Percentiles rank a stretch among this genome's conserved stretches.
Evolutionary conservation across 306 rosid species (phyloP).

Genomic region (Senna tora): DNA sequence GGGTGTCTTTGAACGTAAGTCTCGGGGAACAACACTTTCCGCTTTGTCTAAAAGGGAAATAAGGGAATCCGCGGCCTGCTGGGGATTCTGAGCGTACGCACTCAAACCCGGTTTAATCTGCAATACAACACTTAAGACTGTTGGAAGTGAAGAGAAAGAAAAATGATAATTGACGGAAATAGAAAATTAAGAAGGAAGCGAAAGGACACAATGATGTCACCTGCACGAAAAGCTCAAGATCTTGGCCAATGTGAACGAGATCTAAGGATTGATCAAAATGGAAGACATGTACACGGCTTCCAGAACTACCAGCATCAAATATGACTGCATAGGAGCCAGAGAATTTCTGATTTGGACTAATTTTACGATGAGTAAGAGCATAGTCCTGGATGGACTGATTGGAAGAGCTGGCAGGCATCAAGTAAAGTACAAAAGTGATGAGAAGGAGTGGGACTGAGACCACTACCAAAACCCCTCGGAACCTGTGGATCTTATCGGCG

Average conservation of each 20-base stretch:
- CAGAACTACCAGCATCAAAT: conserved; percentile 95
- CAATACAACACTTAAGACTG: conserved; percentile 14
- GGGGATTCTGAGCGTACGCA: conserved; percentile 68
- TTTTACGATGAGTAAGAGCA: conserved; percentile 59
- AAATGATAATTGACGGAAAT: not conserved
- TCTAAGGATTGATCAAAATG: conserved; percentile 61
- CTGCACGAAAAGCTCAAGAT: conserved; percentile 78
- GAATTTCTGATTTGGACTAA: conserved; percentile 42
- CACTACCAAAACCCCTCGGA: conserved; percentile 65
- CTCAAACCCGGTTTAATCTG: conserved; percentile 78
- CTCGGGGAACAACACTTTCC: conserved; percentile 67
- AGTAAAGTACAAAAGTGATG: conserved; percentile 58
- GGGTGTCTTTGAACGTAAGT: conserved; percentile 66
- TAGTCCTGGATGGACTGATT: conserved; percentile 42
- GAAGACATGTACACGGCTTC: conserved; percentile 94
- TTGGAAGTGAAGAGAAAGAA: not conserved
- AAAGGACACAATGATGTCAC: conserved; percentile 27
- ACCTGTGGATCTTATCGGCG: conserved; percentile 59
- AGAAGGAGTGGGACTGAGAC: conserved; percentile 68
- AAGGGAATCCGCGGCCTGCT: conserved; percentile 68
- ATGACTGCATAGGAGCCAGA: conserved; percentile 62
- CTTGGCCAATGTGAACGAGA: conserved; percentile 77
- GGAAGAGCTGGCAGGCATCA: conserved; percentile 56
- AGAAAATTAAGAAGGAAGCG: not conserved
- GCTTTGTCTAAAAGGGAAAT: conserved; percentile 68